Evolutionary conservation across 495 filamentous ascomycete genomes (phyloP), one percentile per base, ranked within the genome.

Genomic region (Penicillium salamii): DNA sequence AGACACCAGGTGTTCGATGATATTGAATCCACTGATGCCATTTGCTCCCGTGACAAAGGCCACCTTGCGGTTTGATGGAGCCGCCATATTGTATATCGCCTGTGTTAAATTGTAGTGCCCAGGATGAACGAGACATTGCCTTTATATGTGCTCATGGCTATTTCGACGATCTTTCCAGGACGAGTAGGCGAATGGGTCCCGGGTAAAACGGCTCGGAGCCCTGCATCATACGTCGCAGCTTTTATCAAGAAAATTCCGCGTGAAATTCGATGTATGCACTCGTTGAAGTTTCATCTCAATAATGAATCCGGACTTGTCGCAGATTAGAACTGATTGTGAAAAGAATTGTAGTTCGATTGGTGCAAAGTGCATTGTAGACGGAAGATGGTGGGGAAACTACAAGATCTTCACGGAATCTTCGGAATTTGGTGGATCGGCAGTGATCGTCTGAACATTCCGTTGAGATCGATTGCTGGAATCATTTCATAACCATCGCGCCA

Each of bases 41-140:
- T 69, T 69, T 34, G 54, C 54, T 19, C 65, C 65, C 3, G 62
- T 62, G 17, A 68, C 57, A 29, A 68, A 57, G 11, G 65, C 65
- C 11, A 61, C 56, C 40, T 64, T 67, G 5, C 29, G 29, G 3
- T 20, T 21, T 7, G 17, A 12, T 21, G 36, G 36, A 21, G 36
- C 5, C 17, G 2, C 36, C 36, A 39, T 39, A 5, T 19, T 32
- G 4, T 28, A 9, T n/a, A 28, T 37, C 19, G 7, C 18, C 13
- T 21, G 36, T 2, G 34, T 37, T 14, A 14, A 37, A 17, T 5
- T 14, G 23, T 3, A 4, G 23, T 26, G 23, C 8, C 23, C 23
- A 26, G 23, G 23, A 26, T 26, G 4, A 26, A 8, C 23, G 23
- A 26, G 23, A 3, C 3, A 8, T 26, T 3, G 23, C 29, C 12